These are phyloP conservation scores for Striga hermonthica DNA, from an alignment of 305 asterid species.

Conservation along the genomic window DNA sequence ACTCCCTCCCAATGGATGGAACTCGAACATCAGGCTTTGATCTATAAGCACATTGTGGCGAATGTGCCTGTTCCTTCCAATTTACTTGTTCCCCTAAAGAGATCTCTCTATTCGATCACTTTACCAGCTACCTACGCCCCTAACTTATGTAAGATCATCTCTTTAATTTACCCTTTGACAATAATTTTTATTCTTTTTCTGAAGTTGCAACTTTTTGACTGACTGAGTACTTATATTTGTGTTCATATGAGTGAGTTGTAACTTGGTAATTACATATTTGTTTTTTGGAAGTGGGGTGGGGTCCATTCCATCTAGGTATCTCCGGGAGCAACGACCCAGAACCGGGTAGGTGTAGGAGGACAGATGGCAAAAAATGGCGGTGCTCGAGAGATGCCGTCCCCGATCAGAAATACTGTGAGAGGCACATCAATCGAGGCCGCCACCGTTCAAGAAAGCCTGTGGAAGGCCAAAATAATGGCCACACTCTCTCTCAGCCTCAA, in stretches of 20 bases:
- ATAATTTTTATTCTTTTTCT: background rate
- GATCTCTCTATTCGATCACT: slow-evolving; percentile 60
- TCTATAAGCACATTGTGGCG: slow-evolving; percentile 72
- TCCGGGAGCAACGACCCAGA: slow-evolving; percentile 88
- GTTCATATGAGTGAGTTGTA: background rate
- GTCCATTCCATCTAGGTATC: slow-evolving; percentile 74
- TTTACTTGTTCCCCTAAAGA: slow-evolving; percentile 65
- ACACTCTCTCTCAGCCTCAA: slow-evolving; percentile 59
- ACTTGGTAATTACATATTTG: too few relatives aligned
- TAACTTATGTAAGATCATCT: slow-evolving; percentile 47
- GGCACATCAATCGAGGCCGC: slow-evolving; percentile 96
- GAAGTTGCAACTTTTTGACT: too few relatives aligned
- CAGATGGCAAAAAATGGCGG: slow-evolving; percentile 99
- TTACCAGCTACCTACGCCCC: slow-evolving; percentile 51
- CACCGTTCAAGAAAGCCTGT: slow-evolving; percentile 99
- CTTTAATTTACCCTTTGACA: background rate
- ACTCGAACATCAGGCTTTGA: slow-evolving; percentile 80
- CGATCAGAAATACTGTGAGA: slow-evolving; percentile 95
- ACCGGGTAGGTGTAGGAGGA: slow-evolving; percentile 95
- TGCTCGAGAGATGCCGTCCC: slow-evolving; percentile 98
- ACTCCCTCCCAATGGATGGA: slow-evolving; percentile 95
- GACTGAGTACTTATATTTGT: too few relatives aligned
- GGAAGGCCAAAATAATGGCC: slow-evolving; percentile 86
- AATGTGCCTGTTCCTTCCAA: slow-evolving; percentile 75
- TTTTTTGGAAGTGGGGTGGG: slow-evolving; percentile 74